Base-by-base conservation (phyloP, 192 early-diverging fungal genomes). In the Dispira parvispora region DNA sequence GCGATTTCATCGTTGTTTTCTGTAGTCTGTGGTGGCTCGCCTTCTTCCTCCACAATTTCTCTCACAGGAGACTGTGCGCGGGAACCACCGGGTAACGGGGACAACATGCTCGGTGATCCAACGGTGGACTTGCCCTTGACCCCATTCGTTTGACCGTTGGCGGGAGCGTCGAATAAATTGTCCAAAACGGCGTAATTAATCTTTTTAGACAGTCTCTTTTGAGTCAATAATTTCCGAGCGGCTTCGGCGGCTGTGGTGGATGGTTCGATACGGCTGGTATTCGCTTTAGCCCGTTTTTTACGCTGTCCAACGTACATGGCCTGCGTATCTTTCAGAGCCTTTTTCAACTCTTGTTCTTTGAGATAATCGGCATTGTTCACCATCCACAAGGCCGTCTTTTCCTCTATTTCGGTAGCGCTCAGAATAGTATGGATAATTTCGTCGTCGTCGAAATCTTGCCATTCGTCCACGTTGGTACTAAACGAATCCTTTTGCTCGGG, bases 141-240 rank as follows among this genome's bases (percentile, higher is more conserved):
- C 54, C 69, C 70, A 46, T 62, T 69, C 6, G 68, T 62, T 3
- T 66, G 71, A 20, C 73, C 72, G 3, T 61, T 25, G 14, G 66
- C 66, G 62, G 74, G 62, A 50, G 71, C 68, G 53, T 81, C 83
- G 67, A 90, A 80, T 28, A 87, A 75, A 47, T 77, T 81, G 25
- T 87, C 83, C 61, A 96, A 73, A 0, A 86, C 79, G 0, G 81
- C 80, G 62, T 92, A 89, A 70, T 94, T 94, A 68, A 97, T 92
- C 67, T 95, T 92, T 62, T 90, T 91, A 18, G 94, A 95, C 61
- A 89, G 69, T 44, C 80, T 71, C 60, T 88, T 90, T 45, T 78
- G 73, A 11, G 78, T 70, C 26, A 94, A 63, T 47, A 95, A 69
- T 44, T 82, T 83, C 62, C 82, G 78, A 16, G 88, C 82, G 2